Base-by-base conservation (phyloP, 768 basidiomycete species). In the Lepiota subincarnata region DNA sequence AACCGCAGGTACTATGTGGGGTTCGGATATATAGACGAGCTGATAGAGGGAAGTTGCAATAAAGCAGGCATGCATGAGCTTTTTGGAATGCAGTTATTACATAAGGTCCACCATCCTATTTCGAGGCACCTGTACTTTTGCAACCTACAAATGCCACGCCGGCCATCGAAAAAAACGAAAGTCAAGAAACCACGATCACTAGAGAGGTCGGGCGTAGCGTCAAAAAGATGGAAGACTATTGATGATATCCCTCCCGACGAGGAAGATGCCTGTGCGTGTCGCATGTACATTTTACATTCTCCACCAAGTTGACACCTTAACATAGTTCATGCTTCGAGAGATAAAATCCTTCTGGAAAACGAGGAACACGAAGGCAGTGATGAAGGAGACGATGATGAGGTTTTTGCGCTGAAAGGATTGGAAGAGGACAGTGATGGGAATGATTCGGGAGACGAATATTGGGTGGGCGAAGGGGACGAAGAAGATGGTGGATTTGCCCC, bases 331-430 rank as follows among this genome's bases (percentile, higher is more conserved):
- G 70, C 75, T 0, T 81, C 83, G 24, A 78, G 81, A 49, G 92
- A 97, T 64, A 81, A 80, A 62, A 87, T 96, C 55, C 72, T 89
- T 4, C 73, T 97, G 4, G 84, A 90, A 36, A 84, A 78, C n/a
- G 76, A 80, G 31, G 65, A 71, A 28, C 62, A 68, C 1, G 73
- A 64, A 18, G 74, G 49, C 13, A 81, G 83, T 11, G 81, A 83
- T 22, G 69, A 73, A 20, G 81, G 72, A 13, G 83, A 84, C 12
- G 87, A 87, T 35, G 87, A 92, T 20, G 89, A 94, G 64, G 87
- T 94, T n/a, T 88, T 94, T 60, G 80, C 81, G 6, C 65, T 90
- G 56, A 77, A 80, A 47, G 85, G 83, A 18, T 59, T 92, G 55
- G 73, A 77, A 8, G 70, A 78, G 7, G 75, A 77, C 12, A 76